Conservation (phyloP, 345 rosid genomes). For the Eucalyptus camaldulensis region DNA sequence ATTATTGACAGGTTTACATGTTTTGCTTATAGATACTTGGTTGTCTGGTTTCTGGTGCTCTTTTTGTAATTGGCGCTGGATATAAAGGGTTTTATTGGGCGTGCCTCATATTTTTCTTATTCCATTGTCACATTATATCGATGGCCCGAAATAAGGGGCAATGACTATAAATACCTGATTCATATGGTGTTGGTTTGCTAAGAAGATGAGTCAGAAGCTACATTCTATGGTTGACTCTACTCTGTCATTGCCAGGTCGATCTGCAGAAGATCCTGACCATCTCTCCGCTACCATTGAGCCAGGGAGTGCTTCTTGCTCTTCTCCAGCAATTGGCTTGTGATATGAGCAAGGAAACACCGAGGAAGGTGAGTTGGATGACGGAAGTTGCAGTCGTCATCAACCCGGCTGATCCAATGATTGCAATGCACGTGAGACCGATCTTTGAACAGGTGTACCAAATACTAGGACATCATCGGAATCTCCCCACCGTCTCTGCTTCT, state of each 20-base stretch:
- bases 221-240: not conserved
- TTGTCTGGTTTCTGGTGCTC: not conserved
- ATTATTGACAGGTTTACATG: not conserved
- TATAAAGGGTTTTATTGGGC: not conserved
- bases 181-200: not conserved
- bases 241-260: slow-evolving; percentile 34
- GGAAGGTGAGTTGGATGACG: slow-evolving; percentile 60
- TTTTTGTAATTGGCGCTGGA: not conserved
- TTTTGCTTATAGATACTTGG: not conserved
- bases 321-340: slow-evolving; percentile 74
- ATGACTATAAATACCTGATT: not conserved
- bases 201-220: not conserved
- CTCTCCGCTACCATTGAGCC: slow-evolving; percentile 46
- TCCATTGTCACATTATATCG: not conserved
- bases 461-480: slow-evolving; percentile 32
- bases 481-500: slow-evolving; percentile 17
- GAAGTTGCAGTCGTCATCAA: slow-evolving; percentile 48
- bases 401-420: slow-evolving; percentile 47
- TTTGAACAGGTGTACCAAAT: slow-evolving; percentile 59
- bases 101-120: not conserved
- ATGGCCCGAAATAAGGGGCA: not conserved
- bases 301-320: slow-evolving; percentile 61
- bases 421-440: slow-evolving; percentile 43
- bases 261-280: slow-evolving; percentile 25
- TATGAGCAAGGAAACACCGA: slow-evolving; percentile 32